Base-by-base conservation (phyloP, 441 rosid species). In the Euphorbia corollata region DNA sequence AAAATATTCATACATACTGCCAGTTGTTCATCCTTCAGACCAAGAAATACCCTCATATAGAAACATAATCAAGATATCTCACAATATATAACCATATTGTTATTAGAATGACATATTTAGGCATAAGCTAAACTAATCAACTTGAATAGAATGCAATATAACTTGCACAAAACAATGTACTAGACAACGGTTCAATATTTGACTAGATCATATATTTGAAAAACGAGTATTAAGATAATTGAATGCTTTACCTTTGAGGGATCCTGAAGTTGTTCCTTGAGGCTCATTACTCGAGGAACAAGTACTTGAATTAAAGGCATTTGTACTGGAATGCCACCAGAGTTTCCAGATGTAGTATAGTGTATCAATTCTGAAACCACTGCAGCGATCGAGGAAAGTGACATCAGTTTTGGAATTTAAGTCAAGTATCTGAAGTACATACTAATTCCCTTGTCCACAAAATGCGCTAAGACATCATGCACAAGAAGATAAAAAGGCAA, bases 361-460 rank as follows among this genome's bases (percentile, higher is more conserved):
- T 95, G 95, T 82, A 92, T 95, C 80, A 95, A 79, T 80, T 95
- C 97, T 45, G 97, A 92, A 60, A 89, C 73, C 64, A 95, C 99
- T 92, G 96, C 85, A 78, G 75, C 61, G 50, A 77, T 34, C 61
- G 70, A 48, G 63, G 68, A 65, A 67, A 24, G 19, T 73, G 65
- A 30, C 12, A 67, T 58, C 8, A 73, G 69, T 54, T 38, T 30
- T 15, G 23, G 61, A 19, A 63, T 41, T 48, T n/a, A 15, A 39
- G 23, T 5, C 19, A 20, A 58, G 41, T 15, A 71, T 58, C 61
- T 50, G 53, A 68, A 34, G 54, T 41, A 68, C 19, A 8, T 0
- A 41, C 47, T 13, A 34, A 19, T 16, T 16, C 54, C 1, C 10
- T 22, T n/a, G 24, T 45, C n/a, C 20, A 53, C 16, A 19, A 39